Conservation (phyloP, 225 moss, liverwort and hornwort genomes). For the Thuidium tamariscinum region DNA sequence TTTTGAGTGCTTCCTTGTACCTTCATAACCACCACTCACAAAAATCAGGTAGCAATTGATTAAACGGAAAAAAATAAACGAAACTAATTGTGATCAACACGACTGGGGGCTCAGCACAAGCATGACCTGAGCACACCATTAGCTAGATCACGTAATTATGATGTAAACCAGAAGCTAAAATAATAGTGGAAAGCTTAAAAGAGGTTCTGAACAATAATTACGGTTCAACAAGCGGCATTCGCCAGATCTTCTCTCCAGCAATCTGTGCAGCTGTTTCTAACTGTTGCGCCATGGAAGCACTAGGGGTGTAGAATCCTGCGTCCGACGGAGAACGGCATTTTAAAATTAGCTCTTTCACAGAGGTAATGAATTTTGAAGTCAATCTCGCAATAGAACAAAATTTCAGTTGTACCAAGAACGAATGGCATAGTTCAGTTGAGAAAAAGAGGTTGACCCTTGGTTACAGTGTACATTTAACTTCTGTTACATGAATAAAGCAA, state of each 20-base stretch:
- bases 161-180: background rate
- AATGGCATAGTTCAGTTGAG: background rate
- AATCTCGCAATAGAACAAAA: background rate
- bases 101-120: background rate
- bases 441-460: background rate
- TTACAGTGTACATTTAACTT: background rate
- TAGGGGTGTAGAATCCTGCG: slow-evolving; percentile 43
- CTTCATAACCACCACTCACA: slow-evolving; percentile 6
- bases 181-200: background rate
- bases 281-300: slow-evolving; percentile 43
- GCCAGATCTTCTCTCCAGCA: slow-evolving; percentile 59
- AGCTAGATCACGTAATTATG: background rate
- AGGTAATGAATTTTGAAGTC: background rate
- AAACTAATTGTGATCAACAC: background rate
- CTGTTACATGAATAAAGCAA: background rate
- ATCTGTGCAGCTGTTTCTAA: slow-evolving; percentile 47
- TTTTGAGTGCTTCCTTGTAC: slow-evolving; percentile 32
- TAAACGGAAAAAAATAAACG: background rate
- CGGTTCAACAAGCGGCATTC: slow-evolving; percentile 54
- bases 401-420: background rate
- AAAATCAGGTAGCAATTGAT: background rate
- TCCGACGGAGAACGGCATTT: background rate
- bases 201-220: background rate
- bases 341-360: background rate
- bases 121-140: background rate